A percentile compares a stretch with the other conserved stretches of the same genome.
These are phyloP conservation scores for Clavulina sp. DNA, from an alignment of 768 basidiomycete species.

Conservation along the genomic window DNA sequence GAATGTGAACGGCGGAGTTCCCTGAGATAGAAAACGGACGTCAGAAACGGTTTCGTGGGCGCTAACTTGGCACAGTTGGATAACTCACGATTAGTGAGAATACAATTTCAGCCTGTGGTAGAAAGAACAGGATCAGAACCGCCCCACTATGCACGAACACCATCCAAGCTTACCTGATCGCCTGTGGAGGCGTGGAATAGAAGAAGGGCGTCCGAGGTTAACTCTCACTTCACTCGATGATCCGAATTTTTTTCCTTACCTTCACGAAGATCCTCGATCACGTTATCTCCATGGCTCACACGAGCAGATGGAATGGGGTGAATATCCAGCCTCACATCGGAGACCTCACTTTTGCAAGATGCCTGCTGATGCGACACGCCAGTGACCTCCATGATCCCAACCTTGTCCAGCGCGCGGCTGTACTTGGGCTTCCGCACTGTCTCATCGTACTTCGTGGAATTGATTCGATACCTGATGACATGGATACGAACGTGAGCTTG, in stretches of 20 bases:
- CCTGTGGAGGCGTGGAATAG: neutral
- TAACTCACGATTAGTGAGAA: slow-evolving; percentile 45
- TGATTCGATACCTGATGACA: slow-evolving; percentile 51
- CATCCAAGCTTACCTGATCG: neutral
- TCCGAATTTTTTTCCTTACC: slow-evolving; percentile 28
- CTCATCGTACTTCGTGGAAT: slow-evolving; percentile 54
- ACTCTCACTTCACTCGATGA: neutral
- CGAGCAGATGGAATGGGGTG: slow-evolving; percentile 78
- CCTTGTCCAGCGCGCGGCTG: slow-evolving; percentile 62
- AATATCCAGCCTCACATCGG: slow-evolving; percentile 54
- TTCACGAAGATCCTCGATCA: slow-evolving; percentile 78
- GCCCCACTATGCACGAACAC: neutral
- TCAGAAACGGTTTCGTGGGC: neutral
- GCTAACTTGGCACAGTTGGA: neutral
- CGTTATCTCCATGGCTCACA: slow-evolving; percentile 68
- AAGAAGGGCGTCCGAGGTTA: neutral
- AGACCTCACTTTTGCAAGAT: slow-evolving; percentile 70
- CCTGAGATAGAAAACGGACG: slow-evolving; percentile 16
- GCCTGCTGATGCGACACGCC: slow-evolving; percentile 88
- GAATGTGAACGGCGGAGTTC: slow-evolving; percentile 92
- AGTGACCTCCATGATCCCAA: slow-evolving; percentile 70
- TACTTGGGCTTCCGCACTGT: slow-evolving; percentile 69
- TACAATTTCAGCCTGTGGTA: slow-evolving; percentile 66
- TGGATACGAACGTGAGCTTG: neutral
- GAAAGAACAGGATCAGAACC: neutral